Conservation (phyloP, 257 asterid species). For the Salvia hispanica region DNA sequence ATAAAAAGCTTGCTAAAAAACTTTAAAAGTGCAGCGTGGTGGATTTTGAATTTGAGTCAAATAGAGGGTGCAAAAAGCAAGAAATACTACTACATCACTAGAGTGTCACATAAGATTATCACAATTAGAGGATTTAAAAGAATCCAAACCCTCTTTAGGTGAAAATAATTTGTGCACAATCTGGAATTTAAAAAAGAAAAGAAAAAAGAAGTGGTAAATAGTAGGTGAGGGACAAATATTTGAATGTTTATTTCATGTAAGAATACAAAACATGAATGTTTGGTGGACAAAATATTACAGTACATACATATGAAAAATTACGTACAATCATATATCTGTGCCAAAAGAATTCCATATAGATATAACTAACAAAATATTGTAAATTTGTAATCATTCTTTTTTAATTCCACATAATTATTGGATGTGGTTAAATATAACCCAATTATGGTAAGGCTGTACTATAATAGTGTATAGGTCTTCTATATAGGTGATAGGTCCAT, state of each 20-base stretch:
- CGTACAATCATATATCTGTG: not conserved
- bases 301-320: not conserved
- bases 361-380: not conserved
- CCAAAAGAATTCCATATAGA: not conserved
- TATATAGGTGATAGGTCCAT: constrained; percentile 2
- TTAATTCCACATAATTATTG: not conserved
- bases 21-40: constrained; percentile 19
- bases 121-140: too few species aligned
- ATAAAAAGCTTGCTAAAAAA: not conserved
- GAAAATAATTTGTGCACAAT: not conserved
- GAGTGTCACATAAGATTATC: too few species aligned
- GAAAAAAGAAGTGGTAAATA: constrained; percentile 7
- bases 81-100: too few species aligned
- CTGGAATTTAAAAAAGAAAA: not conserved
- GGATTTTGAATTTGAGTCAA: constrained; percentile 23
- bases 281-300: not conserved
- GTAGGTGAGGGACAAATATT: constrained; percentile 30
- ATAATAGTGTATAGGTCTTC: not conserved
- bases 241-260: constrained; percentile 19
- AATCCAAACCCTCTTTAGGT: not conserved
- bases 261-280: not conserved
- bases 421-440: not conserved
- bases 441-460: not conserved
- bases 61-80: constrained; percentile 21
- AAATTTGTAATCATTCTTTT: not conserved